Base-by-base conservation (phyloP, 164 flowering plant genomes). In the Macadamia tetraphylla region DNA sequence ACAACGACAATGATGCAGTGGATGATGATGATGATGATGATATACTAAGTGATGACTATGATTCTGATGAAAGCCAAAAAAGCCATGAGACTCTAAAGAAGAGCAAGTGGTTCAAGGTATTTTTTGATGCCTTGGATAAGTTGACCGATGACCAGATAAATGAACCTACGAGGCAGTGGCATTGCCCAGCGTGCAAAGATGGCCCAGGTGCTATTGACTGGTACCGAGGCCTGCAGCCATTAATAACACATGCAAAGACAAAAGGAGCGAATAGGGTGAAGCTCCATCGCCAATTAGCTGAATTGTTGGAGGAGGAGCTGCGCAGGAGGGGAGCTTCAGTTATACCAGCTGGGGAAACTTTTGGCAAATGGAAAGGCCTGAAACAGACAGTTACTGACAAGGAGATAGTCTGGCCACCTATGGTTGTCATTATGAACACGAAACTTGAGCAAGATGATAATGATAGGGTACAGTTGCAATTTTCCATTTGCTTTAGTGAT, bases 131-230 rank as follows among this genome's bases (percentile, higher is more conserved):
- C 6, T 62, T 95, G 73, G 96, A 88, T 63, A 69, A 64, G 0
- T 69, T 95, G 73, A 75, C 73, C 3, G 48, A 81, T 43, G 89
- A 86, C 2, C 76, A 87, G 66, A 76, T 92, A 14, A 82, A 75
- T 83, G 94, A 92, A 14, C 77, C 90, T 5, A 79, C 62, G 48
- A 85, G 94, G 76, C 91, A 88, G 82, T 92, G 98, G 98, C 99
- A 94, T 60, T 92, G 99, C 70, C 96, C 98, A 1, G 94, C 99
- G n/a, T 95, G 99, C 77, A 84, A 82, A 71, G 82, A 85, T 69
- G 98, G 97, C 18, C 96, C 94, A 14, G 99, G 99, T 73, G 86
- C 96, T 13, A 92, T 92, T 77, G 97, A 90, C 62, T 92, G 99
- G 98, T 94, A 83, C 70, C 71, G 73, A 51, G 96, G 96, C 52